Evolutionary conservation across 1,139 yeast species (phyloP), one percentile per base, ranked within the genome.

Genomic region (Zygoascus sp.): DNA sequence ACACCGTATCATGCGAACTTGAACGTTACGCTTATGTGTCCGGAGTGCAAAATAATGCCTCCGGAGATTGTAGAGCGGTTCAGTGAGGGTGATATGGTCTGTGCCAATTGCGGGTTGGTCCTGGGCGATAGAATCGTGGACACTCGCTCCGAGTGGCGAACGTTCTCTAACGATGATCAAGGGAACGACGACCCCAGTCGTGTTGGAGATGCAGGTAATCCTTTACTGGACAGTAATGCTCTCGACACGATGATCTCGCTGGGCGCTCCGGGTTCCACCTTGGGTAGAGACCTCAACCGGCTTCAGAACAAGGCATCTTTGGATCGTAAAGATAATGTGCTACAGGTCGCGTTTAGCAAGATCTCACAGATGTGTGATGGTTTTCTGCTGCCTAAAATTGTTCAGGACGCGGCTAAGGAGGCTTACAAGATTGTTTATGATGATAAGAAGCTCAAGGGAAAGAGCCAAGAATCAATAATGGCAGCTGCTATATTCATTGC

Each of bases 171-270:
- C 65, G 98, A 92, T 65, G 98, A 92, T 65, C 97, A 90, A 67
- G 94, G 92, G 57, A 96, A 95, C 58, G 97, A 89, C 63, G 98
- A 92, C 65, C 98, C 98, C 3, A 83, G 95, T 58, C 97, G 98
- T 85, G 98, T 92, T 54, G 98, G 98, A 66, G 97, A 90, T 62
- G 97, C 97, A 2, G 84, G 94, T n/a, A 90, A 90, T 63, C 97
- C 97, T 11, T 70, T 90, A 52, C 73, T 94, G 58, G 97, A 90
- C 60, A 86, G 95, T 21, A 94, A 86, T 59, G 95, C 89, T 66
- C 80, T 92, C 50, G 89, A 95, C 17, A 92, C 98, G 4, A 81
- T 90, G 74, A 94, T 92, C 52, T 87, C 97, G 19, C 81, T 83
- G 52, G 88, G 83, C 27, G 88, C 86, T 54, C 73, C 72, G 3